Conservation (phyloP, 2,329 filamentous ascomycete species). For the Nothopassalora personata region DNA sequence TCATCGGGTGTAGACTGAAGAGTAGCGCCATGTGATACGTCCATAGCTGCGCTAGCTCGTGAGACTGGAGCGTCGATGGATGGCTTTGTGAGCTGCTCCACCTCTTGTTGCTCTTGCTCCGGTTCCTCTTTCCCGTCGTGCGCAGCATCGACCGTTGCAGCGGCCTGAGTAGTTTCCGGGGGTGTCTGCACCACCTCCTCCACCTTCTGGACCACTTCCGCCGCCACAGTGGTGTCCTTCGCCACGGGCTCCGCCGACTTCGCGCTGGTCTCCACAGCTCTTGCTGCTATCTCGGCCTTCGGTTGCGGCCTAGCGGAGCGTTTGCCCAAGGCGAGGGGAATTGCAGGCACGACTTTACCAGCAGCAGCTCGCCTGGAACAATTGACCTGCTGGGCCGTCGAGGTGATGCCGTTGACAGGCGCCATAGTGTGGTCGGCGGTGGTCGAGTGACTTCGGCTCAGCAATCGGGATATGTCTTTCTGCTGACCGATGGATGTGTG, state of each 20-base stretch:
- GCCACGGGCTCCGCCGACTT: not conserved
- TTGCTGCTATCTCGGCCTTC: constrained; percentile 8
- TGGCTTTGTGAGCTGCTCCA: constrained; percentile 1
- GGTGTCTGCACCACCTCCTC: not conserved
- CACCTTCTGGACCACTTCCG: not conserved
- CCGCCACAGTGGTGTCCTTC: not conserved
- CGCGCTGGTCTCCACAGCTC: not conserved
- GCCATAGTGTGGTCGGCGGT: constrained; percentile 15
- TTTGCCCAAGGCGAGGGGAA: constrained; percentile 28
- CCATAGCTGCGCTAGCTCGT: constrained; percentile 15
- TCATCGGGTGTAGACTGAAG: constrained; percentile 6
- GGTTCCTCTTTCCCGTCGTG: not conserved
- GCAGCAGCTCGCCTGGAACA: constrained; percentile 14
- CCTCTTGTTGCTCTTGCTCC: not conserved
- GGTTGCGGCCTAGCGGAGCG: constrained; percentile 15
- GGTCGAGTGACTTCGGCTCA: constrained; percentile 1
- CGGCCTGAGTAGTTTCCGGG: not conserved
- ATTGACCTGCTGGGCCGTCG: constrained; percentile 9
- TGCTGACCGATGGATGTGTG: not conserved
- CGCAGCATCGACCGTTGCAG: not conserved
- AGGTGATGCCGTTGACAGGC: constrained; percentile 13
- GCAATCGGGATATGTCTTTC: constrained; percentile 1
- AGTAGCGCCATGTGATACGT: constrained; percentile 12
- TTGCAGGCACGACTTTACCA: constrained; percentile 28
- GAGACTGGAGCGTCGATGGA: constrained; percentile 14